These are phyloP conservation scores for Trichoderma aggressivum DNA, from an alignment of 2,329 filamentous ascomycete species.

Conservation along the genomic window DNA sequence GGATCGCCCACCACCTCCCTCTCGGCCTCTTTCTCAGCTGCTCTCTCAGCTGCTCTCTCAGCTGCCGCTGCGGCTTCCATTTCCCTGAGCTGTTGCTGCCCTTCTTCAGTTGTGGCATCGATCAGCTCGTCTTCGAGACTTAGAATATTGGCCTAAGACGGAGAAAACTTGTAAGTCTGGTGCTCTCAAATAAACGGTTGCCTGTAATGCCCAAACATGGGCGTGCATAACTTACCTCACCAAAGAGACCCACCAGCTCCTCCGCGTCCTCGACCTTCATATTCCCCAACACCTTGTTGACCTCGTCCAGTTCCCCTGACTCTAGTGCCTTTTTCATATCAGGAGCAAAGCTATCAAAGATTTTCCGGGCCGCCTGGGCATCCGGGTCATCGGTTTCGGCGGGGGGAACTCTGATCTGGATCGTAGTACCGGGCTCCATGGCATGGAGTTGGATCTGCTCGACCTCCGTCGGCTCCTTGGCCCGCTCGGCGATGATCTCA, in stretches of 20 bases:
- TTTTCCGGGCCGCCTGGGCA: conserved; percentile 60
- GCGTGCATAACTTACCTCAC: conserved; percentile 51
- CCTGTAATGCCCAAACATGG: neutral
- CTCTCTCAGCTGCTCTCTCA: conserved; percentile 18
- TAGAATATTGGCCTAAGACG: conserved; percentile 72
- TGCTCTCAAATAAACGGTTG: neutral
- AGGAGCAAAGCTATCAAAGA: conserved; percentile 81
- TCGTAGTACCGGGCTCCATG: conserved; percentile 87
- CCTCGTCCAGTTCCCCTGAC: conserved; percentile 74
- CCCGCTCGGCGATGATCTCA: conserved; percentile 61
- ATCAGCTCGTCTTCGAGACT: conserved; percentile 92
- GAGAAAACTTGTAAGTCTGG: neutral
- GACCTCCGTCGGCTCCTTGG: conserved; percentile 55
- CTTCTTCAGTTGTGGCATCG: conserved; percentile 88
- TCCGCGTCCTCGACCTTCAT: conserved; percentile 89
- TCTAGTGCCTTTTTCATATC: conserved; percentile 80
- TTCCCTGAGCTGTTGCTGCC: conserved; percentile 71
- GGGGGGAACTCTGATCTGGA: conserved; percentile 80
- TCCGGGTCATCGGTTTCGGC: conserved; percentile 63
- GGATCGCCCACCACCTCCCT: conserved; percentile 32
- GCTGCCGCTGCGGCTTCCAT: conserved; percentile 49
- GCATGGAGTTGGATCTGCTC: conserved; percentile 98
- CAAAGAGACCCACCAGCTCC: conserved; percentile 74
- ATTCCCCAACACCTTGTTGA: conserved; percentile 63
- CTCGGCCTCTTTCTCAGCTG: neutral